Base-by-base conservation (phyloP, 2,329 filamentous ascomycete genomes). In the Sclerotinia nivalis region DNA sequence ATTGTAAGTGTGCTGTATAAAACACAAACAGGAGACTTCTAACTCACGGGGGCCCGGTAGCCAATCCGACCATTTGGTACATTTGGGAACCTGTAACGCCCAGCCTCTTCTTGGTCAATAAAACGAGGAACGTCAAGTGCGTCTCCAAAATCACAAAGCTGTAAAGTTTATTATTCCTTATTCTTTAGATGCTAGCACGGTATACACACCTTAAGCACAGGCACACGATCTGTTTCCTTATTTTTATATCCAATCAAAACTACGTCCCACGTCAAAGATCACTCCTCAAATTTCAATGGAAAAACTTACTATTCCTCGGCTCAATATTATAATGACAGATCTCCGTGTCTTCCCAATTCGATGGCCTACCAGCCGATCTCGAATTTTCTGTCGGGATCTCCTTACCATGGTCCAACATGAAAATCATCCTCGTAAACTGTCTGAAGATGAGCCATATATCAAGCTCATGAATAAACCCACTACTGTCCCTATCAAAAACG, bases 121-220 rank as follows among this genome's bases (percentile, higher is more conserved):
- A 4, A 22, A 2, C 2, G 15, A n/a, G 54, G 40, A 6, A 67
- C 31, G 0, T 49, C 5, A 2, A 67, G 54, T 5, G 65, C 43
- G 54, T 60, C 65, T 7, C 28, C 54, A 34, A 67, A 67, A 67
- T 67, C 65, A 6, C 65, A 67, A n/a, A 67, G 54, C 65, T 67
- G 34, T 60, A 15, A 37, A 37, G 20, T 22, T 67, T 60, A 25
- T 67, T 50, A 60, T 22, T 50, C n/a, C 10, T 22, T 1, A 2
- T 9, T 43, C 20, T 20, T 10, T 1, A 34, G 31, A 34, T 34
- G 40, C 65, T 20, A 13, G 22, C 10, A 59, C 6, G 18, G 15
- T n/a, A 31, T 49, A 67, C 65, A 2, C 18, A 67, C 65, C 55
- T 67, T 67, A 12, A 67, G 31, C 13, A 49, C 31, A 12, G 65